These are phyloP conservation scores for Fusarium nisikadoi DNA, from an alignment of 2,329 filamentous ascomycete species.

Conservation along the genomic window DNA sequence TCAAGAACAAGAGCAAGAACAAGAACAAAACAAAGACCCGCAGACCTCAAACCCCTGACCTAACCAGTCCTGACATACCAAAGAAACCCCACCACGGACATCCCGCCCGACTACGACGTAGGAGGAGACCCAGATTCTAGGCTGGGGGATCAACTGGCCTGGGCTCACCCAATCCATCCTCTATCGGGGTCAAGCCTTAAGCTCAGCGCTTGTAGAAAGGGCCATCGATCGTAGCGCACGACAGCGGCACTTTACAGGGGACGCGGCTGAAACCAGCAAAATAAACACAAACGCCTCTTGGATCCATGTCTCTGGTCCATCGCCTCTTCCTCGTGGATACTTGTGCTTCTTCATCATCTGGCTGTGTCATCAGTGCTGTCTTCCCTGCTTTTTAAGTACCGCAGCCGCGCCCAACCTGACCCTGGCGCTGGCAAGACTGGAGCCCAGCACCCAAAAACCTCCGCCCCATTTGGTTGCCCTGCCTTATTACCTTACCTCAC, in stretches of 20 bases:
- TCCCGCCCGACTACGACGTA: conserved; percentile 35
- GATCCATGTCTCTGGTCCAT: background rate
- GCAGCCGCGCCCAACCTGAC: conserved; percentile 30
- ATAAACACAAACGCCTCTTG: conserved; percentile 33
- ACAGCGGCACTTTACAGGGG: conserved; percentile 19
- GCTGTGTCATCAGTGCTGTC: conserved; percentile 15
- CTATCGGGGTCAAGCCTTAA: background rate
- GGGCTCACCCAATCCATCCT: conserved; percentile 7
- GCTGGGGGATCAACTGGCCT: conserved; percentile 32
- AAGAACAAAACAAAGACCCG: conserved; percentile 19
- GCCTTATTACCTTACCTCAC: background rate
- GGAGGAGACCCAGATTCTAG: conserved; percentile 19
- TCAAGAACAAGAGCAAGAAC: background rate
- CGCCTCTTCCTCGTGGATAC: conserved; percentile 21
- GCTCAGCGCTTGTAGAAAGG: conserved; percentile 10
- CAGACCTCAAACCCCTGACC: conserved; percentile 33
- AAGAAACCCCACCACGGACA: conserved; percentile 34
- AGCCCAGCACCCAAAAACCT: conserved; percentile 23
- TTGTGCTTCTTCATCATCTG: conserved; percentile 9
- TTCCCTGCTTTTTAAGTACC: conserved; percentile 33
- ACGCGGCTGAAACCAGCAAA: conserved; percentile 32
- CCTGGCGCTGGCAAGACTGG: conserved; percentile 1
- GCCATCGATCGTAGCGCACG: conserved; percentile 15
- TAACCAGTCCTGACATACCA: conserved; percentile 26
- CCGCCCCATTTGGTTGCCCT: conserved; percentile 34